phyloP scores from a whole-genome alignment of 106 monocot genomes.

The Vanilla planifolia region DNA sequence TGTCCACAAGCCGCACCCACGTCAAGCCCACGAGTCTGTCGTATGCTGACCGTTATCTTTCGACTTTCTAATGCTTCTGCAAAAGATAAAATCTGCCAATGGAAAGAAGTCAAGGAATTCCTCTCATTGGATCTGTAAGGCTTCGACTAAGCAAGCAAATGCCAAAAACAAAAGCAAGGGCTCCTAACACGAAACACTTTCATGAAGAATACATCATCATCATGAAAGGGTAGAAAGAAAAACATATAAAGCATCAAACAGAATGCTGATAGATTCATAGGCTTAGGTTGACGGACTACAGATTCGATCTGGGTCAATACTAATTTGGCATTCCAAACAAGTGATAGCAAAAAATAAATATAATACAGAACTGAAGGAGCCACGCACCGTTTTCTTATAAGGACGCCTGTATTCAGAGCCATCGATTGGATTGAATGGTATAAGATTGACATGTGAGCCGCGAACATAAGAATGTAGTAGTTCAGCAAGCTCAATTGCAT shows the following conservation, averaged over 20 bases:
- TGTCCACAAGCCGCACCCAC: conserved; percentile 94
- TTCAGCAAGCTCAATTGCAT: conserved; percentile 67
- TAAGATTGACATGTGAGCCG: conserved; percentile 88
- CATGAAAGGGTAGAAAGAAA: too few relatives aligned
- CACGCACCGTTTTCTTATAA: conserved; percentile 72
- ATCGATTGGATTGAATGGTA: conserved; percentile 92
- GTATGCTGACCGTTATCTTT: conserved; percentile 68
- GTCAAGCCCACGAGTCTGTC: conserved; percentile 90
- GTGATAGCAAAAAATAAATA: not conserved
- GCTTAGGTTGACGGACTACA: not conserved
- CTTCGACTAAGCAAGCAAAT: too few relatives aligned
- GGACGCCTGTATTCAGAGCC: conserved; percentile 90
- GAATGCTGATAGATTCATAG: not conserved
- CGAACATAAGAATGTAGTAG: conserved; percentile 53
- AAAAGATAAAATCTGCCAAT: conserved; percentile 58
- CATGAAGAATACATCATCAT: too few relatives aligned
- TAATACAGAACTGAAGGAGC: not conserved
- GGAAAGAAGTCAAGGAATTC: not conserved
- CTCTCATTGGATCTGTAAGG: too few relatives aligned
- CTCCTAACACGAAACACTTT: too few relatives aligned
- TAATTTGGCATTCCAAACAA: not conserved
- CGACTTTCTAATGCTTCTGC: conserved; percentile 45
- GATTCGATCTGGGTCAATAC: not conserved
- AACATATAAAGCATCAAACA: too few relatives aligned
- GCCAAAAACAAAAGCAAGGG: too few relatives aligned